Evolutionary conservation across 495 filamentous ascomycete genomes (phyloP), one percentile per base, ranked within the genome.

Genomic region (Cudoniella acicularis): DNA sequence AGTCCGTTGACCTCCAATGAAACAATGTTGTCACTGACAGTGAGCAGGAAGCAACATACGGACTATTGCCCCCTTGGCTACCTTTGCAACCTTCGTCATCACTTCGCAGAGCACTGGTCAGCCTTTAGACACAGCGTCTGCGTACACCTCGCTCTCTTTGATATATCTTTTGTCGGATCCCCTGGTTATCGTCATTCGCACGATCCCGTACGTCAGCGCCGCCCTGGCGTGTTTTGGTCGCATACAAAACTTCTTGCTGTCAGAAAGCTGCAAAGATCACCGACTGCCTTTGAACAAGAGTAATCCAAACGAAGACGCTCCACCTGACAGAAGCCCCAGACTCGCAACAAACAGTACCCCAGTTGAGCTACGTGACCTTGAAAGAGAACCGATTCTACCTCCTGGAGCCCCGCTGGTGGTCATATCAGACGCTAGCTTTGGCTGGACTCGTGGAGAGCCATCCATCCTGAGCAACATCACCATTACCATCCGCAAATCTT

Each of bases 1-100:
- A 36, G 16, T 87, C 83, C 60, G 73, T 83, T 47, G 78, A 70
- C 40, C 69, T 87, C 17, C 61, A 82, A 10, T 75, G 85, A 10
- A 56, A 47, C 51, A 41, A n/a, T 0, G 54, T 68, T 30, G 49
- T 50, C 25, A 16, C 47, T 45, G 17, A 59, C 3, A 42, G 47
- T 10, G 11, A 49, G 60, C 30, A 52, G 49, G 30, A 40, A 73
- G 49, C 72, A 75, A 11, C 64, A 65, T 45, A 76, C 74, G 2
- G 65, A 86, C 48, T n/a, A 2, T 63, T 20, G 43, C 65, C 1
- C 62, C 65, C 20, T 23, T 64, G 16, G 49, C 42, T 13, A 69
- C 65, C 10, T 69, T 69, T 40, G 40, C 47, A 11, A 23, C 61
- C 2, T 66, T 60, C 24, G 65, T 63, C 2, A 57, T 67, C 13